These are phyloP conservation scores for Canavalia gladiata DNA, from an alignment of 306 rosid species.

Conservation along the genomic window DNA sequence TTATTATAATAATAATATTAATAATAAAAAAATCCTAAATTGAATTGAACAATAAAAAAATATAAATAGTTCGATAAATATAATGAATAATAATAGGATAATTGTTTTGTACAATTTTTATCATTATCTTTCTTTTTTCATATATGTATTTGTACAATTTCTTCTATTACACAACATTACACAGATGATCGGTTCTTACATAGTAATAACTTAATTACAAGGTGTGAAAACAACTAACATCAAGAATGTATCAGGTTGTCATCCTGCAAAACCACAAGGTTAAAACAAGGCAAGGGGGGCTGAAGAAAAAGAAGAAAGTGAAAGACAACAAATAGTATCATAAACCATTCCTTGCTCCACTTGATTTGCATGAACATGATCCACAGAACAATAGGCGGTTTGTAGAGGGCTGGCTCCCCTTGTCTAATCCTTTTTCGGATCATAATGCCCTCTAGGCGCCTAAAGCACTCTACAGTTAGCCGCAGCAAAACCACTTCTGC, in stretches of 20 bases:
- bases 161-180: conserved; percentile 16
- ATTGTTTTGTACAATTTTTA: conserved; percentile 2
- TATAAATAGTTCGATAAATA: too few species aligned
- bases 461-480: conserved; percentile 47
- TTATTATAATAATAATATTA: background rate
- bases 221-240: conserved; percentile 21
- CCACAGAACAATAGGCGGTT: conserved; percentile 22
- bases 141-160: conserved; percentile 32
- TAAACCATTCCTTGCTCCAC: conserved; percentile 39
- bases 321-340: background rate
- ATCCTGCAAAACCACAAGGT: conserved; percentile 8
- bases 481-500: conserved; percentile 95
- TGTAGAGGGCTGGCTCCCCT: conserved; percentile 9
- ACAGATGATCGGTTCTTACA: conserved; percentile 21
- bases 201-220: background rate
- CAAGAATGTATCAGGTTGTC: conserved; percentile 1
- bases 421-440: background rate
- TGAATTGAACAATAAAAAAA: background rate
- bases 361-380: conserved; percentile 35
- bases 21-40: background rate
- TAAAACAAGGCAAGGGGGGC: conserved; percentile 26
- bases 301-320: background rate
- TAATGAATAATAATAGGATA: background rate
- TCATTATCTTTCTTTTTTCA: background rate
- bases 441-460: conserved; percentile 16